phyloP scores from a whole-genome alignment of 169 alveolate species.

The Plasmodium ovale region DNA sequence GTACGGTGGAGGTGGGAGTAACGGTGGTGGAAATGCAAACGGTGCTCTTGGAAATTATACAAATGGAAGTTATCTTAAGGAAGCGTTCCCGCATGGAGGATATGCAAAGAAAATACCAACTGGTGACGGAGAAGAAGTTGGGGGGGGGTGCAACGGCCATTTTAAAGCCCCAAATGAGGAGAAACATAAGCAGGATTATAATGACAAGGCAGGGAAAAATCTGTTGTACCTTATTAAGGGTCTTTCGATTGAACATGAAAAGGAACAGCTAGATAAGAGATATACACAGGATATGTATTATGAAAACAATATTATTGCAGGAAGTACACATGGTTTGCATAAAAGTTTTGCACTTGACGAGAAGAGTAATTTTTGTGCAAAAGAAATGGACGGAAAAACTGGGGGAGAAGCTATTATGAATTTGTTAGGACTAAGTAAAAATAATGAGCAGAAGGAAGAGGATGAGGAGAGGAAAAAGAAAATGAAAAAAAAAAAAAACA shows the following conservation, averaged over 20 bases:
- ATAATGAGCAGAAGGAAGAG: conserved; percentile 28
- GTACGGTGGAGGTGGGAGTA: background rate
- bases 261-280: background rate
- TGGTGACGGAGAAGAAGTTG: background rate
- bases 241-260: background rate
- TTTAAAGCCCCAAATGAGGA: background rate
- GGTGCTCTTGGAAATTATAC: conserved; percentile 12
- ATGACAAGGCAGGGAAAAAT: conserved; percentile 43
- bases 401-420: conserved; percentile 75
- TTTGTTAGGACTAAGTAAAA: conserved; percentile 40
- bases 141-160: background rate
- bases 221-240: conserved; percentile 48
- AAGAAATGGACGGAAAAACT: conserved; percentile 17
- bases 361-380: background rate
- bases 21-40: background rate
- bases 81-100: too few relatives aligned
- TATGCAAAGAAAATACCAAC: background rate
- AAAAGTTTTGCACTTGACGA: background rate
- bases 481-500: conserved; percentile 6
- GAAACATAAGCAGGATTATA: conserved; percentile 5
- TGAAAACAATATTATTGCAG: background rate
- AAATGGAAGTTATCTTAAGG: too few relatives aligned
- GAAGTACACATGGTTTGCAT: background rate
- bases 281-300: background rate
- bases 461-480: conserved; percentile 13